Conservation (phyloP, 345 rosid species). For the Camelina neglecta region DNA sequence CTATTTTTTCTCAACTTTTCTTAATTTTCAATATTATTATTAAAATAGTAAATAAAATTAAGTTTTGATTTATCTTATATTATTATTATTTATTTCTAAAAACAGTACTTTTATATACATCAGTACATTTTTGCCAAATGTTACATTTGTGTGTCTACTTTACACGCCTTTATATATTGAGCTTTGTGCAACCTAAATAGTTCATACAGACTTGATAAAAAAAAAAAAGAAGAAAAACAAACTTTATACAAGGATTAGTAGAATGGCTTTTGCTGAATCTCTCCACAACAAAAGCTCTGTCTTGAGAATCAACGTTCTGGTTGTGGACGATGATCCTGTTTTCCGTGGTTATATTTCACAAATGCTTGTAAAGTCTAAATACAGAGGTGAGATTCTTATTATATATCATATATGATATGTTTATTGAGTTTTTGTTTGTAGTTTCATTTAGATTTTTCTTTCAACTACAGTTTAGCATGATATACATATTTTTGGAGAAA, state of each 20-base stretch:
- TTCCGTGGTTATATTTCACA: conserved; percentile 57
- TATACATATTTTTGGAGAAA: not conserved
- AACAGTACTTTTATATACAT: conserved; percentile 17
- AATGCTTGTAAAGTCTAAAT: conserved; percentile 49
- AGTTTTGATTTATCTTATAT: conserved; percentile 14
- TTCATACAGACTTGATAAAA: conserved; percentile 13
- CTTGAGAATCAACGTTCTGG: conserved; percentile 48
- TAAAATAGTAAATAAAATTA: conserved; percentile 16
- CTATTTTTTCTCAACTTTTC: conserved; percentile 11
- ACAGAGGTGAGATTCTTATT: conserved; percentile 51
- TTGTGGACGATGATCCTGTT: conserved; percentile 71
- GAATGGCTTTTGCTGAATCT: conserved; percentile 39
- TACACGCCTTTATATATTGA: conserved; percentile 30
- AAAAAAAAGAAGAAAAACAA: not conserved
- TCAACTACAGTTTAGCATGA: not conserved
- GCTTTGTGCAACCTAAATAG: conserved; percentile 22
- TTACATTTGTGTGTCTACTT: conserved; percentile 31
- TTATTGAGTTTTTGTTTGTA: not conserved
- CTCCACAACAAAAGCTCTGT: conserved; percentile 33
- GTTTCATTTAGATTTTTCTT: not conserved
- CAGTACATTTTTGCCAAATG: conserved; percentile 39
- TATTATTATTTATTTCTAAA: conserved; percentile 39
- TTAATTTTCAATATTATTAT: conserved; percentile 15
- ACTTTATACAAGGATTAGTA: conserved; percentile 17
- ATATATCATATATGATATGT: not conserved